Base-by-base conservation (phyloP, 2,329 filamentous ascomycete species). In the Neonectria sp. region DNA sequence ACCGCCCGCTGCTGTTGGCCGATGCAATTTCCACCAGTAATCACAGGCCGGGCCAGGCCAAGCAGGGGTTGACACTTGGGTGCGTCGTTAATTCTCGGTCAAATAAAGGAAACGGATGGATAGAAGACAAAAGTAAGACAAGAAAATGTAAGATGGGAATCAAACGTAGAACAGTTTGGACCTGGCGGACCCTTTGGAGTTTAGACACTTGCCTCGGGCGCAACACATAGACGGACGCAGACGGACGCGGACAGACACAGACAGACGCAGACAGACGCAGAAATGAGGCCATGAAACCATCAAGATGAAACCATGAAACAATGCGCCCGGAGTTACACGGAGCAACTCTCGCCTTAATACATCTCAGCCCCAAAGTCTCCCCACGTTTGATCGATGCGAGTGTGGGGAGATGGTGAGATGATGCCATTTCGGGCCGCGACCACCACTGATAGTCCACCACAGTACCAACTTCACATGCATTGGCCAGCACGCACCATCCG, bases 401-500 rank as follows among this genome's bases (percentile, higher is more conserved):
- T 67, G 72, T 72, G 68, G 67, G 71, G 71, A 75, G 72, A 75
- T 63, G 53, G 29, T 31, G 46, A 66, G 63, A 56, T 73, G 57
- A 73, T 68, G 67, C 72, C 71, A 73, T 67, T 64, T 53, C 37
- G 27, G 43, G 21, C 45, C 40, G 37, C 59, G 55, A 53, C 58
- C 49, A 29, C 45, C 46, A 31, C 24, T 43, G 49, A 64, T 64
- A 60, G 62, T 35, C 53, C 64, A 69, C 60, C 58, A 64, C 58
- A 68, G 48, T 60, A 52, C 55, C 64, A 58, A 53, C 60, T 72
- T 68, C 63, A 63, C 67, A 49, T 68, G 65, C 62, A 58, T 60
- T 64, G 69, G 52, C 63, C 58, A 65, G 53, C 52, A 63, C 53
- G 49, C 65, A 68, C 64, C 33, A 66, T 60, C 33, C 13, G 60